Evolutionary conservation across 345 rosid genomes (phyloP).

Genomic region (Noccaea caerulescens): DNA sequence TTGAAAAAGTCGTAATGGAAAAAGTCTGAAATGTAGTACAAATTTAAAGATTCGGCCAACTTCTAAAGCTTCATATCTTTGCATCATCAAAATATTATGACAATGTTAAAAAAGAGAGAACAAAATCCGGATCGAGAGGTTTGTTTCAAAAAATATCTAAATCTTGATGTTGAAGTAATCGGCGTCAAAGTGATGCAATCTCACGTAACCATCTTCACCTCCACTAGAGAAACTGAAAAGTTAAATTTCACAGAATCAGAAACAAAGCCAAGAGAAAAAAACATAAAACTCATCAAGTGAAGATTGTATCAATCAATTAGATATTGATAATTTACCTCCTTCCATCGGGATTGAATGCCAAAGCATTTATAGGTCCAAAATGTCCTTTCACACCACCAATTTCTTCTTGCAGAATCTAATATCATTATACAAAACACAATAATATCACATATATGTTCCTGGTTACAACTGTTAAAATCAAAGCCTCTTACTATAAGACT

Average conservation of each 20-base stretch:
- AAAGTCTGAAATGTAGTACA: neutral
- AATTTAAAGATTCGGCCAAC: neutral
- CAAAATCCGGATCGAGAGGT: constrained; percentile 6
- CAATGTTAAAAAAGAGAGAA: neutral
- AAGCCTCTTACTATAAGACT: constrained; percentile 3
- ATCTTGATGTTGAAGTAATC: constrained; percentile 84
- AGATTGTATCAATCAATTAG: neutral
- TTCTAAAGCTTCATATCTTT: neutral
- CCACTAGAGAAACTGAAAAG: constrained; percentile 84
- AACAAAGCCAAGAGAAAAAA: neutral
- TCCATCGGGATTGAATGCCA: constrained; percentile 96
- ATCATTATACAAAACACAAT: constrained; percentile 11
- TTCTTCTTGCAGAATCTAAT: constrained; percentile 82
- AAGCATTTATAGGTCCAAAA: constrained; percentile 95
- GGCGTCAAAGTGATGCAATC: constrained; percentile 90
- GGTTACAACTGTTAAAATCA: constrained; percentile 7
- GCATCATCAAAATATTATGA: constrained; percentile 1
- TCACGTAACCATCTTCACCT: constrained; percentile 95
- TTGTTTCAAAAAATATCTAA: constrained; percentile 29
- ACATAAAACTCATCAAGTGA: neutral
- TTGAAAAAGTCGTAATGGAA: neutral
- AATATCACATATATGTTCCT: neutral
- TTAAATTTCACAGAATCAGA: constrained; percentile 3
- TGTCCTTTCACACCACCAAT: constrained; percentile 98
- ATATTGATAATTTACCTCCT: constrained; percentile 59